Conservation (phyloP, 495 filamentous ascomycete species). For the Glarea lozoyensis region DNA sequence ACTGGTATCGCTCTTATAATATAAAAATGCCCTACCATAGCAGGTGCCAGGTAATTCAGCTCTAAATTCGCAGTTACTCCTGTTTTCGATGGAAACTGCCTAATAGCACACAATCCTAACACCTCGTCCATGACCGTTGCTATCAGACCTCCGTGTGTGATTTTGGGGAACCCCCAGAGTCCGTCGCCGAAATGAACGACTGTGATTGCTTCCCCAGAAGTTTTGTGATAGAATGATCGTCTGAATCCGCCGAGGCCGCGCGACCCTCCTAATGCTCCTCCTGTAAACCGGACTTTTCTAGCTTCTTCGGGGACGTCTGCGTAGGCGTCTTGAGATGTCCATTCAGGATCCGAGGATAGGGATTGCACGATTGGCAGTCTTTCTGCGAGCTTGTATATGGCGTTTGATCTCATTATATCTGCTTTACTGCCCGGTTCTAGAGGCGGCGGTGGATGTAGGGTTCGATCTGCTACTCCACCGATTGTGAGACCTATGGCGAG, state of each 20-base stretch:
- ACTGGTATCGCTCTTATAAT: conserved; percentile 44
- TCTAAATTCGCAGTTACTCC: conserved; percentile 59
- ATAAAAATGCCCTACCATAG: conserved; percentile 52
- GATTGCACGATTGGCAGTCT: conserved; percentile 43
- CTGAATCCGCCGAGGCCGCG: conserved; percentile 39
- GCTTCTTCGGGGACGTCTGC: conserved; percentile 32
- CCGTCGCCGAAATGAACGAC: conserved; percentile 57
- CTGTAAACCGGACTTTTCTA: conserved; percentile 24
- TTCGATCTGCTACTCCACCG: conserved; percentile 24
- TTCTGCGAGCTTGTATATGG: conserved; percentile 25
- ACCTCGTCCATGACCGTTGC: conserved; percentile 66
- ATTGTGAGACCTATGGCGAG: conserved; percentile 27
- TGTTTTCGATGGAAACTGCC: conserved; percentile 22
- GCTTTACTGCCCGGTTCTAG: conserved; percentile 23
- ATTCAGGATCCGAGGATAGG: conserved; percentile 43
- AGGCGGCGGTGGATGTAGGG: conserved; percentile 29
- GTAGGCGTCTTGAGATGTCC: conserved; percentile 49
- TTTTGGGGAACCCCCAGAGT: conserved; percentile 62
- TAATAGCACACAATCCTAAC: conserved; percentile 42
- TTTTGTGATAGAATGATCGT: conserved; percentile 33
- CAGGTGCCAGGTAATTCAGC: conserved; percentile 51
- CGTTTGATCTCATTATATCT: conserved; percentile 25
- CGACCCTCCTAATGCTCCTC: conserved; percentile 32
- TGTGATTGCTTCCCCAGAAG: conserved; percentile 30
- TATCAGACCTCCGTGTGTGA: conserved; percentile 68